These are phyloP conservation scores for Aspergillus fischeri DNA, from an alignment of 2,329 filamentous ascomycete species.

Conservation along the genomic window DNA sequence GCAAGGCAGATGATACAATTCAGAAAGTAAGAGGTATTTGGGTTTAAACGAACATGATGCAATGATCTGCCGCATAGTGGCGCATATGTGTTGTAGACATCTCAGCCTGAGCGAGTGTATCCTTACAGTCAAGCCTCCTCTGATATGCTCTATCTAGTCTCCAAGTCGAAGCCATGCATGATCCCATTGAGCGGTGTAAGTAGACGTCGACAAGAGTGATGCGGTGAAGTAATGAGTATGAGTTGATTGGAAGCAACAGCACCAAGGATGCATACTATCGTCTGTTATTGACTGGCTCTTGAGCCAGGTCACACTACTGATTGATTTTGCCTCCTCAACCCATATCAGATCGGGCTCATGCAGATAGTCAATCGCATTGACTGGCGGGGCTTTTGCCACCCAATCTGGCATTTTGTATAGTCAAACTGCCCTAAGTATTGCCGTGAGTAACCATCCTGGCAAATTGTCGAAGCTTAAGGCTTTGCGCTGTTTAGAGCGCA, in stretches of 20 bases:
- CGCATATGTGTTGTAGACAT: neutral
- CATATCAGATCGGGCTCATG: neutral
- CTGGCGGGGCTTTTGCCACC: neutral
- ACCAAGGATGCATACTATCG: neutral
- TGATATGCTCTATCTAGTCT: neutral
- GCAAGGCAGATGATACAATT: neutral
- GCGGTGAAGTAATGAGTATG: neutral
- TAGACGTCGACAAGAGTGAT: neutral
- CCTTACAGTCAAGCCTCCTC: neutral
- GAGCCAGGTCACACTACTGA: neutral
- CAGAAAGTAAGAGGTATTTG: neutral
- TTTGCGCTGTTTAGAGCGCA: neutral
- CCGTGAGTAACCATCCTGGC: neutral
- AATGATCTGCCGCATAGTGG: neutral
- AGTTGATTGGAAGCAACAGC: neutral
- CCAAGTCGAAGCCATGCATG: neutral
- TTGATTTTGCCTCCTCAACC: neutral
- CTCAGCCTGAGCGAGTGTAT: neutral
- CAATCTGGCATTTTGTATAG: neutral
- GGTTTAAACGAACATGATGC: neutral
- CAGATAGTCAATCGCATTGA: neutral
- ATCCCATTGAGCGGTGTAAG: neutral
- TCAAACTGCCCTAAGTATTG: neutral
- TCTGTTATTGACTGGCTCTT: neutral
- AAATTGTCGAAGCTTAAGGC: neutral